Conservation (phyloP, 495 filamentous ascomycete species). For the Penicillium diatomitis region DNA sequence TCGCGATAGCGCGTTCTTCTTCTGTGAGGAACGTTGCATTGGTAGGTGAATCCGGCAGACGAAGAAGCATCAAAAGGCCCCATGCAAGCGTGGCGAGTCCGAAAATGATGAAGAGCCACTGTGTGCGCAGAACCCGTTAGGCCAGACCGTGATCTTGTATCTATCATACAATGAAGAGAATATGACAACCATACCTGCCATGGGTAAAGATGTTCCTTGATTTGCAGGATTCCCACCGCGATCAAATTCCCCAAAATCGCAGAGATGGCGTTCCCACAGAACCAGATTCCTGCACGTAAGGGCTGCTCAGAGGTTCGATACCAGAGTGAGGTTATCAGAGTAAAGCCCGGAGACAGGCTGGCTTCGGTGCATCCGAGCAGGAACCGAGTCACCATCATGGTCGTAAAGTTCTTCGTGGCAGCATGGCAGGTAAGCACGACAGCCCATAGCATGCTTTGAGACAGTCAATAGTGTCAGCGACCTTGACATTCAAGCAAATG, state of each 20-base stretch:
- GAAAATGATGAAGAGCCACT: slow-evolving; percentile 18
- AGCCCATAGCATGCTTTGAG: slow-evolving; percentile 20
- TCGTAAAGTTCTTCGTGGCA: slow-evolving; percentile 36
- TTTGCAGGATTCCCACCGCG: slow-evolving; percentile 17
- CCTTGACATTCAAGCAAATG: not conserved
- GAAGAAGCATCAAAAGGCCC: slow-evolving; percentile 28
- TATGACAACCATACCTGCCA: slow-evolving; percentile 12
- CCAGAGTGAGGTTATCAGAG: slow-evolving; percentile 24
- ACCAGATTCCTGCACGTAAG: slow-evolving; percentile 44
- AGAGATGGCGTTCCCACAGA: slow-evolving; percentile 18
- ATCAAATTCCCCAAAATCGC: slow-evolving; percentile 16
- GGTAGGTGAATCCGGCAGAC: slow-evolving; percentile 40
- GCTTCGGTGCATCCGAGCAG: slow-evolving; percentile 44
- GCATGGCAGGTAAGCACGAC: slow-evolving; percentile 42
- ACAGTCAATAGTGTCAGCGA: not conserved
- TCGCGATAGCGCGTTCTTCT: slow-evolving; percentile 35
- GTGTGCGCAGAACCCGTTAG: too few relatives aligned
- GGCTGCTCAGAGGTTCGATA: slow-evolving; percentile 43
- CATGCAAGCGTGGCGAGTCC: slow-evolving; percentile 27
- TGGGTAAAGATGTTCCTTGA: slow-evolving; percentile 4
- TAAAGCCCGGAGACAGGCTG: slow-evolving; percentile 21
- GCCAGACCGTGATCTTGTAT: too few relatives aligned
- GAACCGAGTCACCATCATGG: slow-evolving; percentile 37
- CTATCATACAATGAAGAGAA: too few relatives aligned
- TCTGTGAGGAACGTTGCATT: slow-evolving; percentile 34